Conservation (phyloP, 345 rosid genomes). For the Cardamine occulta region DNA sequence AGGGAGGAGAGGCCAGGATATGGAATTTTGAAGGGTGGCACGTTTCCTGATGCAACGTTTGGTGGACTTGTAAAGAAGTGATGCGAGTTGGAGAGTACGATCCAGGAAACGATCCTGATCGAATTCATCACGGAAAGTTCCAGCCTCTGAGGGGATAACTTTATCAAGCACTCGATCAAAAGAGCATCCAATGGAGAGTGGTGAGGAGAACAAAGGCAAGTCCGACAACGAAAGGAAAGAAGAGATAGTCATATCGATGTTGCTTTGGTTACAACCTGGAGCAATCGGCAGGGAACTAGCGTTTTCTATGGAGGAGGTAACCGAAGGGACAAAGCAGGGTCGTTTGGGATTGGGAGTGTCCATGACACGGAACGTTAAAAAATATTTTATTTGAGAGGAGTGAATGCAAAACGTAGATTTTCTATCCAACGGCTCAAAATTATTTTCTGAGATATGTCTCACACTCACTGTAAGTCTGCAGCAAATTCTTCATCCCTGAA, state of each 20-base stretch:
- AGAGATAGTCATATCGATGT: slow-evolving; percentile 35
- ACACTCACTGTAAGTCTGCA: slow-evolving; percentile 6
- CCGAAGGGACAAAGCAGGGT: slow-evolving; percentile 18
- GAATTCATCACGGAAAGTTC: slow-evolving; percentile 36
- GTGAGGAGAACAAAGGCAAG: slow-evolving; percentile 42
- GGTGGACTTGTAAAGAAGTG: slow-evolving; percentile 62
- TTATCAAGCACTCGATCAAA: slow-evolving; percentile 83
- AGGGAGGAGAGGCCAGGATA: slow-evolving; percentile 76
- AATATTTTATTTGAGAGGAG: neutral
- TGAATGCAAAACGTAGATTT: neutral
- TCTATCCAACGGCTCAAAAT: neutral
- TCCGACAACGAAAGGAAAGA: slow-evolving; percentile 42
- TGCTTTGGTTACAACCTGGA: slow-evolving; percentile 32
- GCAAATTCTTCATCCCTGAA: slow-evolving; percentile 19
- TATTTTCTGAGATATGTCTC: neutral
- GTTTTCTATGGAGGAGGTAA: slow-evolving; percentile 21
- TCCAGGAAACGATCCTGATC: slow-evolving; percentile 69
- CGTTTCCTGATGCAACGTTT: slow-evolving; percentile 70
- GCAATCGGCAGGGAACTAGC: slow-evolving; percentile 4
- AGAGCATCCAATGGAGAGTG: slow-evolving; percentile 64
- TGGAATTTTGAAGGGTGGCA: slow-evolving; percentile 66
- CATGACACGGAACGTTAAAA: slow-evolving; percentile 24
- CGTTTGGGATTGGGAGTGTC: slow-evolving; percentile 40
- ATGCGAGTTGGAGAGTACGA: slow-evolving; percentile 69
- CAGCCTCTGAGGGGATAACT: slow-evolving; percentile 32